Evolutionary conservation across 106 monocot genomes (phyloP), one percentile per base, ranked within the genome.

Genomic region (Dendrobium huoshanense): DNA sequence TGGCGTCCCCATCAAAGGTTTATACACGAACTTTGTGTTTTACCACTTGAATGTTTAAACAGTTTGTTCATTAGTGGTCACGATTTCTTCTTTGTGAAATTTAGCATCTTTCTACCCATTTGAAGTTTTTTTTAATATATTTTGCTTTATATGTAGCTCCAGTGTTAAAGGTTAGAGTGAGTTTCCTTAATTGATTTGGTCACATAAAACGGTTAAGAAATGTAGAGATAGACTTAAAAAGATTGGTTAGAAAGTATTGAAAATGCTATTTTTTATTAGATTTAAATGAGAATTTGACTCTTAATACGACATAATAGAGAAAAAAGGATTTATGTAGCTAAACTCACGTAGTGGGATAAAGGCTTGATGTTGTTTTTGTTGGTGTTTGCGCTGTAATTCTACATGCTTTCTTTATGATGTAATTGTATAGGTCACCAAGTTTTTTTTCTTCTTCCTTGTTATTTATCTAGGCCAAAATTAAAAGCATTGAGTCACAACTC

Each of bases 401-500:
- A 27, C 73, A 78, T 61, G 64, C 55, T 37, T 27, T 58, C 45
- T 2, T 10, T 51, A n/a, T 65, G 8, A 75, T 43, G 11, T 44
- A 43, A 44, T 75, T 76, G 25, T 76, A 15, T 49, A 76, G 76
- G 24, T 76, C 4, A 49, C 56, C 55, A 37, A 44, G 33, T 37
- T 64, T 70, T 67, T 58, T 17, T 75, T 16, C 3, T 41, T 68
- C 67, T 67, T 20, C 31, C 44, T 72, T 51, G 9, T 49, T 31
- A 44, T 67, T 81, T 83, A 33, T 84, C 2, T 47, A 99, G 98
- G 91, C 80, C 11, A 93, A 93, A 87, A 80, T 93, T 55, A 91
- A 87, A 73, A 29, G 58, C 43, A 88, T 98, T 41, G 95, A 98
- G 85, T 80, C 80, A 67, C 92, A 98, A 75, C 88, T 95, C 27